Evolutionary conservation across 768 basidiomycete species (phyloP).

Genomic region (Amyloporia xantha): DNA sequence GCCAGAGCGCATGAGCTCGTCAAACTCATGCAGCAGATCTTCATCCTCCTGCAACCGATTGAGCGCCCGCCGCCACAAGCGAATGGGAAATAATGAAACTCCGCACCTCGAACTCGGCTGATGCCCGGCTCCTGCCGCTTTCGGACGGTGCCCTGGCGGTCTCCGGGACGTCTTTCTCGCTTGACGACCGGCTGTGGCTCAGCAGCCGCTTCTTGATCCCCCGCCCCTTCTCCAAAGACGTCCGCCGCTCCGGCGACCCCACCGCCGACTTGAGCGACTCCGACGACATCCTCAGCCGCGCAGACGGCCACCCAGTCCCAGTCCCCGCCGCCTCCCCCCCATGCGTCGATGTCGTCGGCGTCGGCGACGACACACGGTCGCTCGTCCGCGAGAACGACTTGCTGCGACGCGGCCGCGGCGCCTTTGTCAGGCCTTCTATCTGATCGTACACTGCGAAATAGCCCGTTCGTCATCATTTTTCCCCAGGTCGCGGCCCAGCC

Average conservation of each 20-base stretch:
- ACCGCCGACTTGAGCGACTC: constrained; percentile 30
- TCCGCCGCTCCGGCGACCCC: constrained; percentile 24
- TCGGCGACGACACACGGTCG: constrained; percentile 43
- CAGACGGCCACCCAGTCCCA: too few relatives aligned
- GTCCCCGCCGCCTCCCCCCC: too few relatives aligned
- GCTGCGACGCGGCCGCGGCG: constrained; percentile 53
- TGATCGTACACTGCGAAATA: constrained; percentile 62
- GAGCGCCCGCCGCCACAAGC: background rate
- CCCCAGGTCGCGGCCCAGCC: too few relatives aligned
- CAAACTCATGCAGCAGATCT: constrained; percentile 67
- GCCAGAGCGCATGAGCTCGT: constrained; percentile 84
- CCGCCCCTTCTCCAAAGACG: constrained; percentile 61
- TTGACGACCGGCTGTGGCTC: constrained; percentile 42
- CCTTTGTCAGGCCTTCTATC: constrained; percentile 61
- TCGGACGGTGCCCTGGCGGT: constrained; percentile 27
- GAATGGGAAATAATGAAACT: constrained; percentile 4
- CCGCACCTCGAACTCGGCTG: constrained; percentile 19
- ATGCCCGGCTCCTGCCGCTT: constrained; percentile 10
- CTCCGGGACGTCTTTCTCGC: constrained; percentile 26
- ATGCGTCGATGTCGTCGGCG: constrained; percentile 28
- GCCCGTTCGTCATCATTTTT: background rate
- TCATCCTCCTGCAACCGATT: constrained; percentile 38
- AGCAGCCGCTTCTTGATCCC: constrained; percentile 61
- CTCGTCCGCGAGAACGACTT: constrained; percentile 55
- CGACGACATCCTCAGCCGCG: constrained; percentile 28